These are phyloP conservation scores for Chrysanthemum lavandulifolium DNA, from an alignment of 129 eudicot genomes.

Conservation along the genomic window DNA sequence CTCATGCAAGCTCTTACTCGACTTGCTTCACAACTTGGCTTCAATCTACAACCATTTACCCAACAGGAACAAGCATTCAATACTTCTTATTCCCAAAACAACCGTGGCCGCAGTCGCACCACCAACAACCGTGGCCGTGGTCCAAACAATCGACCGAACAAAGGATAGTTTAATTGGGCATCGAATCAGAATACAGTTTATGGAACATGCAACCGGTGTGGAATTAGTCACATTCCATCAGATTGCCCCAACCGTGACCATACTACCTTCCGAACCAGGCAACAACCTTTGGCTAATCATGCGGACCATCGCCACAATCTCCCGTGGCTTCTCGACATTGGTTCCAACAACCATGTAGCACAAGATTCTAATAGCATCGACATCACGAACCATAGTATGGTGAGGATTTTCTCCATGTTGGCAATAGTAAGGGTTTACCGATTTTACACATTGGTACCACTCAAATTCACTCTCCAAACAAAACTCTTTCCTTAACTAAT, in stretches of 20 bases:
- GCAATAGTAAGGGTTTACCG: constrained; percentile 3
- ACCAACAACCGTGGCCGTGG: background rate
- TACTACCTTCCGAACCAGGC: background rate
- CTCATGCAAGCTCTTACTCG: background rate
- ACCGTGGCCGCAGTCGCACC: background rate
- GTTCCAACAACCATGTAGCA: background rate
- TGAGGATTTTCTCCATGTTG: constrained; percentile 3
- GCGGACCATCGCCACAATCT: background rate
- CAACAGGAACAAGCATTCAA: background rate
- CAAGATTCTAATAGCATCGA: background rate
- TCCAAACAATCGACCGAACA: background rate
- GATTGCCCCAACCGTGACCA: background rate
- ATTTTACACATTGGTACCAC: background rate
- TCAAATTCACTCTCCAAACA: background rate
- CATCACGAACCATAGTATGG: background rate
- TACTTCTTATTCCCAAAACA: background rate
- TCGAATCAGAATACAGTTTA: background rate
- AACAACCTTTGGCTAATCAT: no score
- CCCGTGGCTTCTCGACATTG: background rate
- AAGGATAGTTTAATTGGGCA: background rate
- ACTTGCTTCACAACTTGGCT: background rate
- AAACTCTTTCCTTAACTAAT: background rate
- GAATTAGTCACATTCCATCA: background rate
- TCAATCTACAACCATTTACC: background rate
- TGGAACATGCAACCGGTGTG: background rate